Evolutionary conservation across 306 rosid genomes (phyloP).

Genomic region (Prunus davidiana): DNA sequence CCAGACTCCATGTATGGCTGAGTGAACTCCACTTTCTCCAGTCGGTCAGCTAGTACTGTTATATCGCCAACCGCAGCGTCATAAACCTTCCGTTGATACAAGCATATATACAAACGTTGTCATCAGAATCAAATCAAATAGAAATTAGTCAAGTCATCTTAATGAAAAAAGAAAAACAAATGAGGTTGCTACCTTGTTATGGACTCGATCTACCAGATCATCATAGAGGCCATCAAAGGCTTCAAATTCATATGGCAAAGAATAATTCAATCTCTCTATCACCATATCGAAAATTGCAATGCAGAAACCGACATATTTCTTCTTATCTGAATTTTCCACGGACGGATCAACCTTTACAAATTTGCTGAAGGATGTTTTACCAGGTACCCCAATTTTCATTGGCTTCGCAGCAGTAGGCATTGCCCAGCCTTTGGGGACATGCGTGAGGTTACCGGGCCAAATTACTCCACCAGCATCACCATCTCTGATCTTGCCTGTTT

Average conservation of each 20-base stretch:
- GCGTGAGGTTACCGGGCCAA: constrained; percentile 59
- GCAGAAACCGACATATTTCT: constrained; percentile 54
- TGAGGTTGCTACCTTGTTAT: constrained; percentile 42
- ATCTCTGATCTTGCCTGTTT: constrained; percentile 1
- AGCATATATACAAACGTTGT: neutral
- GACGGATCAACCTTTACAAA: constrained; percentile 50
- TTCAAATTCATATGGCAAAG: constrained; percentile 36
- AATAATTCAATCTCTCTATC: constrained; percentile 31
- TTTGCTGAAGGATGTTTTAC: constrained; percentile 45
- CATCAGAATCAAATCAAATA: constrained; percentile 4
- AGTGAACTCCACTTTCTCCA: constrained; percentile 54
- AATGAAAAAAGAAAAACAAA: neutral
- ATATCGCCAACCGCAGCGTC: constrained; percentile 64
- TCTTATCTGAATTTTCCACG: constrained; percentile 4
- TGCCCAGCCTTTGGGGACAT: constrained; percentile 63
- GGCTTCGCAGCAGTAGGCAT: constrained; percentile 45
- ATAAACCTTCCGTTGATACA: constrained; percentile 41
- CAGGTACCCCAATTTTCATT: constrained; percentile 65
- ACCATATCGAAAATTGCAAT: constrained; percentile 38
- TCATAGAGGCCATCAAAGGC: constrained; percentile 35
- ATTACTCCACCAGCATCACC: constrained; percentile 24
- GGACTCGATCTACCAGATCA: constrained; percentile 48
- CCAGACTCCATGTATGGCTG: constrained; percentile 68
- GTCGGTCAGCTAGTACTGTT: constrained; percentile 46
- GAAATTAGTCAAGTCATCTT: neutral